Conservation (phyloP, 257 asterid genomes). For the Leptodermis oblonga region DNA sequence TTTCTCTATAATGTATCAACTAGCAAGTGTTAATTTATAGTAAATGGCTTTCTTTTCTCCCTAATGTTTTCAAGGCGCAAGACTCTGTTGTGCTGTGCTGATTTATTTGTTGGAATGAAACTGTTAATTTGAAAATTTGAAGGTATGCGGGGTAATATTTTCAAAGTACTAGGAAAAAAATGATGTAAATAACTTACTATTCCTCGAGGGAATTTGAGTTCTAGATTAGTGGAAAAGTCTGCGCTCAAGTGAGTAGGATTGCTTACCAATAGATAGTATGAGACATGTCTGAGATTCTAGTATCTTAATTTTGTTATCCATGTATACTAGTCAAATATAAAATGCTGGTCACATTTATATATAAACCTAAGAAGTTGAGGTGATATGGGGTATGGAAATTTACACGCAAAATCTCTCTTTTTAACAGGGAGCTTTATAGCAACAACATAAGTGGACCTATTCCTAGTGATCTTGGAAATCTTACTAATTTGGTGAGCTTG, state of each 20-base stretch:
- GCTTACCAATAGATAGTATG: not conserved
- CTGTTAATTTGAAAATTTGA: not conserved
- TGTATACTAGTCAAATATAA: not conserved
- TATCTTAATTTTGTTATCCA: not conserved
- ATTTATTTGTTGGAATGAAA: not conserved
- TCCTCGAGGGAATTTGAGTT: not conserved
- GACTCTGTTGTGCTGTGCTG: not conserved
- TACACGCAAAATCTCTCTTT: slow-evolving; percentile 7
- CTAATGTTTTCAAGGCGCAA: not conserved
- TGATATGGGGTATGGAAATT: not conserved
- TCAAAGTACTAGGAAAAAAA: not conserved
- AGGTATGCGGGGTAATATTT: not conserved
- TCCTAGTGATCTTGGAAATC: slow-evolving; percentile 88
- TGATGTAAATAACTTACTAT: not conserved
- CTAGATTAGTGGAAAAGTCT: not conserved
- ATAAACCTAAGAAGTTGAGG: not conserved
- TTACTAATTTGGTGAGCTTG: slow-evolving; percentile 97
- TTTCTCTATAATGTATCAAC: not conserved
- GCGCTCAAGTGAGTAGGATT: not conserved
- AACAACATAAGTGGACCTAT: slow-evolving; percentile 83
- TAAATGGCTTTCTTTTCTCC: not conserved
- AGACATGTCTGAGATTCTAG: not conserved
- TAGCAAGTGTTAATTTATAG: no score
- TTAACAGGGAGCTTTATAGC: slow-evolving; percentile 85
- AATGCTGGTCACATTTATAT: not conserved